Percentiles rank a stretch among this genome's conserved stretches.
These are phyloP conservation scores for Pestalotiopsis sp. DNA, from an alignment of 2,329 filamentous ascomycete species.

Conservation along the genomic window DNA sequence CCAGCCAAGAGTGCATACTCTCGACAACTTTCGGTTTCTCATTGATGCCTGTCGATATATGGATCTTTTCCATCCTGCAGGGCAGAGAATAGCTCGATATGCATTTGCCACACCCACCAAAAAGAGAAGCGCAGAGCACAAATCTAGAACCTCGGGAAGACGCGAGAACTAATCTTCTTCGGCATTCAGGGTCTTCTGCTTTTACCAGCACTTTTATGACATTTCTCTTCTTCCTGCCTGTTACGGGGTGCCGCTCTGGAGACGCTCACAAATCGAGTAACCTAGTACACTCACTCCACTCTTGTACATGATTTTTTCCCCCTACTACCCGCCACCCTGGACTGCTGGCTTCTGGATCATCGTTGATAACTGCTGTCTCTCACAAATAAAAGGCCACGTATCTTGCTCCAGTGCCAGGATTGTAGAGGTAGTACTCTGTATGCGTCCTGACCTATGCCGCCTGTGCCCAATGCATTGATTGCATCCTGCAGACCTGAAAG, in stretches of 20 bases:
- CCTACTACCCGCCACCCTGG: not conserved
- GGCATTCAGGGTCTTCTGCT: not conserved
- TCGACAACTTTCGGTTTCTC: no score
- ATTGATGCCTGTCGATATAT: no score
- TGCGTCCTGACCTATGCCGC: not conserved
- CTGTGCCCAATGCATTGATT: not conserved
- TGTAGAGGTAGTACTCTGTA: not conserved
- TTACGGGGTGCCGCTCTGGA: not conserved
- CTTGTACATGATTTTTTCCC: not conserved
- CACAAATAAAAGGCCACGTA: not conserved
- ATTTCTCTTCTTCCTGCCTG: slow-evolving; percentile 1
- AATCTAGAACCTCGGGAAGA: no score
- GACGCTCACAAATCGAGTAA: not conserved
- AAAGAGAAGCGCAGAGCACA: no score
- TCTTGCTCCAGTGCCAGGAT: not conserved
- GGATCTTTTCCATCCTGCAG: no score
- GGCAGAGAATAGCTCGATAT: no score
- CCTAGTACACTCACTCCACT: not conserved
- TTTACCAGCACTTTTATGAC: not conserved
- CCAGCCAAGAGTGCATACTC: no score
- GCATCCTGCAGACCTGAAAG: not conserved
- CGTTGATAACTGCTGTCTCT: not conserved
- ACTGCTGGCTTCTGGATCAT: not conserved
- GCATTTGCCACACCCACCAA: no score
- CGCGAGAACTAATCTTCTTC: not conserved